Evolutionary conservation across 2,329 filamentous ascomycete species (phyloP).

Genomic region (Pseudocercospora vitis): DNA sequence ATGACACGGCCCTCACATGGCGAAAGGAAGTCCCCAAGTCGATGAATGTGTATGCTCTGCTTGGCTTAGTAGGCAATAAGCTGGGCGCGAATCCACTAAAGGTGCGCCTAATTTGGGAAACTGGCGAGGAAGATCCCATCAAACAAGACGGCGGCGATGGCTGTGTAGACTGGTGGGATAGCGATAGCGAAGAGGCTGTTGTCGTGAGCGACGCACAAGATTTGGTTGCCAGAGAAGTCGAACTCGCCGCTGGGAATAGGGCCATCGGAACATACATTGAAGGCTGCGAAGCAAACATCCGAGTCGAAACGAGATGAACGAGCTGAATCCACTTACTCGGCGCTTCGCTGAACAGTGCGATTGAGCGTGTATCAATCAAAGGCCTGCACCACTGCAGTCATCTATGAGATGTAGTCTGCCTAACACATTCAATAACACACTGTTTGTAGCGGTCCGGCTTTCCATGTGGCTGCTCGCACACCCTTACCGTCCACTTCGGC

Average conservation of each 20-base stretch:
- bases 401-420: not conserved
- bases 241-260: slow-evolving; percentile 75
- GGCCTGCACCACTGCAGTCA: no score
- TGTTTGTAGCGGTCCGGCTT: not conserved
- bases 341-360: no score
- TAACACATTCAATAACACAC: not conserved
- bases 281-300: slow-evolving; percentile 65
- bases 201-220: slow-evolving; percentile 46
- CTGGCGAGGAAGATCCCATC: slow-evolving; percentile 84
- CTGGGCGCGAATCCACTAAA: slow-evolving; percentile 65
- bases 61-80: slow-evolving; percentile 72
- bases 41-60: slow-evolving; percentile 77
- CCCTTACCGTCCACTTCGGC: not conserved
- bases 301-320: slow-evolving; percentile 49
- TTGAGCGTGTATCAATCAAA: not conserved
- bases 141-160: slow-evolving; percentile 53
- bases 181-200: slow-evolving; percentile 42
- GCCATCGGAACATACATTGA: slow-evolving; percentile 83
- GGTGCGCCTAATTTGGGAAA: slow-evolving; percentile 78
- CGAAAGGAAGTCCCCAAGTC: slow-evolving; percentile 65
- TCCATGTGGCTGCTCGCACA: not conserved
- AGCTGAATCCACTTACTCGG: not conserved
- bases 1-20: slow-evolving; percentile 18
- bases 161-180: slow-evolving; percentile 41
- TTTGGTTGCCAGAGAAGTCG: slow-evolving; percentile 76